These are phyloP conservation scores for Mortierella sp. DNA, from an alignment of 371 early-diverging fungal genomes.

Conservation along the genomic window DNA sequence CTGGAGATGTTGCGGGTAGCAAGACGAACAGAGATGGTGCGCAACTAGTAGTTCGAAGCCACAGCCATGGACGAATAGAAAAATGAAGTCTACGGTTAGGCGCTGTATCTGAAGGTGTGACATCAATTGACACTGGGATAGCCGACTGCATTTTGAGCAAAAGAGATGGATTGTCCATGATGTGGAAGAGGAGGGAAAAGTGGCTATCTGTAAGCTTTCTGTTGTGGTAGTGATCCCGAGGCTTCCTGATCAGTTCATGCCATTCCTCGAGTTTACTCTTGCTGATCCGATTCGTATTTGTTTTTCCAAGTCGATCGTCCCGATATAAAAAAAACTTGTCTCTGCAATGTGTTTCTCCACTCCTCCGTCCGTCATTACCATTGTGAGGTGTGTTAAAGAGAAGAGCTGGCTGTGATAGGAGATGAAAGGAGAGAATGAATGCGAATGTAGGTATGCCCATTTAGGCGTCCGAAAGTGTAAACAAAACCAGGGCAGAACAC, in stretches of 20 bases:
- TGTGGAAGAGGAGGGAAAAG: background rate
- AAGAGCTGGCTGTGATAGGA: background rate
- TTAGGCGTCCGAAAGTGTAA: constrained; percentile 19
- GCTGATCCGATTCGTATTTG: background rate
- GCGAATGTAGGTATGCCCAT: background rate
- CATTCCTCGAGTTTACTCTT: background rate
- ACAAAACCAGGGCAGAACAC: constrained; percentile 12
- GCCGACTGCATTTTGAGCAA: background rate
- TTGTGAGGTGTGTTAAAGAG: constrained; percentile 8
- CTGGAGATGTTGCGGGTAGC: constrained; percentile 56
- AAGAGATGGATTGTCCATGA: background rate
- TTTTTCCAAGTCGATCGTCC: background rate
- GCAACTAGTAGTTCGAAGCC: constrained; percentile 28
- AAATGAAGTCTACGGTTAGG: background rate
- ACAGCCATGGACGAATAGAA: background rate
- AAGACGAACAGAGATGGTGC: constrained; percentile 55
- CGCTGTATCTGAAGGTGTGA: background rate
- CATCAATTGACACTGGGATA: background rate
- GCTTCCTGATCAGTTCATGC: constrained; percentile 7
- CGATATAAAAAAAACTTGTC: background rate
- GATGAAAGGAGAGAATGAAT: constrained; percentile 1
- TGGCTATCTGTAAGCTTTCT: background rate
- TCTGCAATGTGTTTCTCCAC: background rate
- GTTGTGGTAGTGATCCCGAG: background rate
- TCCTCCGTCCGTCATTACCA: constrained; percentile 8